Conservation (phyloP, 805 yeast species). For the Saturnispora halmiae region DNA sequence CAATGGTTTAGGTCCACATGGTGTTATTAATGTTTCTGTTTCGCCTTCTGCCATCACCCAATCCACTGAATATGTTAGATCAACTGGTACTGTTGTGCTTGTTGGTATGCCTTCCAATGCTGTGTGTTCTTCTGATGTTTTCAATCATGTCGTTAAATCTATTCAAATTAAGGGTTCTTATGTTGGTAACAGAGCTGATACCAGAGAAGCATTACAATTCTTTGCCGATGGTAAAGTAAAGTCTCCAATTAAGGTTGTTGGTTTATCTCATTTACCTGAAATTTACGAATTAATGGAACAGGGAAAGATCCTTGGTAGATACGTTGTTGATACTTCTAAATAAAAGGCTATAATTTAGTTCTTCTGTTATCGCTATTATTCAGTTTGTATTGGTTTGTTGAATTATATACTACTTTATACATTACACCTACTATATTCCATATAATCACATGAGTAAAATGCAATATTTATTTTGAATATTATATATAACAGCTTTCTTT, state of each 20-base stretch:
- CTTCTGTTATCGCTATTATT: background rate
- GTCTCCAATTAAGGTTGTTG: slow-evolving; percentile 48
- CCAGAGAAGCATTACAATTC: slow-evolving; percentile 50
- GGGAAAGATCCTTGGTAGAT: slow-evolving; percentile 56
- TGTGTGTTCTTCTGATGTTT: slow-evolving; percentile 41
- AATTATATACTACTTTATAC: too few species aligned
- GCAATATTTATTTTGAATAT: too few species aligned
- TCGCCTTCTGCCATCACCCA: slow-evolving; percentile 41
- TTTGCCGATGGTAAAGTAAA: slow-evolving; percentile 43
- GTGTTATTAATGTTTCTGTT: slow-evolving; percentile 44
- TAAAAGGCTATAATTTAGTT: slow-evolving; percentile 8
- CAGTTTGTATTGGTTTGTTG: too few species aligned
- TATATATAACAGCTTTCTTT: background rate
- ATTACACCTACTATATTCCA: too few species aligned
- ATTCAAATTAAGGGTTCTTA: slow-evolving; percentile 47
- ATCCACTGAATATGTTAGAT: slow-evolving; percentile 34
- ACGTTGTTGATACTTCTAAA: slow-evolving; percentile 48
- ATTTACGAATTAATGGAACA: slow-evolving; percentile 49
- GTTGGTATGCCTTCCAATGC: slow-evolving; percentile 61
- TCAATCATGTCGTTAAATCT: slow-evolving; percentile 46
- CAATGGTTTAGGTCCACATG: slow-evolving; percentile 42
- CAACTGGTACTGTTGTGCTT: slow-evolving; percentile 49
- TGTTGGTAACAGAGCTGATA: slow-evolving; percentile 54
- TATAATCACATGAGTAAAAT: too few species aligned
- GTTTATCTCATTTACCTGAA: slow-evolving; percentile 39